Evolutionary conservation across 371 early-diverging fungal species (phyloP), one percentile per base, ranked within the genome.

Genomic region (Mortierella sp.): DNA sequence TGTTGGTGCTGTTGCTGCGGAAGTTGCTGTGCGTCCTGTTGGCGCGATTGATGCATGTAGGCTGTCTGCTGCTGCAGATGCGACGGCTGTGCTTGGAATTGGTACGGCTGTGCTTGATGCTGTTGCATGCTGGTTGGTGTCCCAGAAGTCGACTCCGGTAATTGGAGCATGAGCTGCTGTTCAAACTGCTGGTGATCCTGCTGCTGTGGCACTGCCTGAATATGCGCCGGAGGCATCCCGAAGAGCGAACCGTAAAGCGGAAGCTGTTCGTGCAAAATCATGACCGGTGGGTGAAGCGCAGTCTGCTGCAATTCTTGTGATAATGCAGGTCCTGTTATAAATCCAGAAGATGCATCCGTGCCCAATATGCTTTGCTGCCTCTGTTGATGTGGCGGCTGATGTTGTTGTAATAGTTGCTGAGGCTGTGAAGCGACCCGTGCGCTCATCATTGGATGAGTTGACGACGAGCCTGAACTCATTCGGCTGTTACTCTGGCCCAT

Each of bases 161-260:
- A 28, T n/a, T 71, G 71, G 48, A 71, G 48, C 31, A 43, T 26
- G 71, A 67, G 67, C 37, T 67, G 40, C 24, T 67, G 40, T 2
- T 67, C 67, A 67, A 67, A 40, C 67, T 37, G 67, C 40, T 61
- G 61, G 4, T 67, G 37, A 67, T 21, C 40, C 24, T 57, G 51
- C 37, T 75, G 71, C 28, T 75, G 76, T 26, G 59, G 73, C 71
- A 61, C 34, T 54, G 75, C 24, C 24, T 3, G 40, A 46, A 44
- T 28, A 61, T 57, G 57, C 51, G 31, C 37, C 46, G 73, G 78
- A 31, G 67, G 40, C 54, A 74, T 51, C 14, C 40, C 34, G 28
- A 51, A 44, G 54, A 40, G 67, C 9, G 67, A 67, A 21, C 37
- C 67, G n/a, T 67, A 67, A 10, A 67, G 67, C 6, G 37, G 67